Evolutionary conservation across 345 rosid species (phyloP).

Genomic region (Arabidopsis arenosa): DNA sequence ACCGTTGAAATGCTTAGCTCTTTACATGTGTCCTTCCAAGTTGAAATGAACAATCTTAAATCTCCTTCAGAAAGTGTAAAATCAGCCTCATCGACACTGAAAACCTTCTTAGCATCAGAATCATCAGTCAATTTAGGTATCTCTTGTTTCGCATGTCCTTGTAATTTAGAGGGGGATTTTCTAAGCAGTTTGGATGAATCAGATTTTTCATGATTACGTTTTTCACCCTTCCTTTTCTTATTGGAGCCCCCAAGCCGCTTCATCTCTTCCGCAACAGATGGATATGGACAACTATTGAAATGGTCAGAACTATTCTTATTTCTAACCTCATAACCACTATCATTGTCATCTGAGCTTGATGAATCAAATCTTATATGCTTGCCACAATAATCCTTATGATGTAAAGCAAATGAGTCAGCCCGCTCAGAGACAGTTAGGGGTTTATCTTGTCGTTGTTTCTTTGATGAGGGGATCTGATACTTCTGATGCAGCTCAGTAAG

Average conservation of each 20-base stretch:
- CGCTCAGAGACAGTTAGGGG: constrained; percentile 65
- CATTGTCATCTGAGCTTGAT: constrained; percentile 74
- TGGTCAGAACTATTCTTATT: constrained; percentile 50
- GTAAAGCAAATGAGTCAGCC: constrained; percentile 65
- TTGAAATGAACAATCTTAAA: constrained; percentile 66
- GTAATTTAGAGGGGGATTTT: constrained; percentile 49
- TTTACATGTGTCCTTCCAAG: constrained; percentile 84
- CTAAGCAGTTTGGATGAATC: constrained; percentile 40
- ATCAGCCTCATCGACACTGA: constrained; percentile 49
- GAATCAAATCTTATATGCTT: constrained; percentile 69
- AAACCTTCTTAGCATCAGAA: constrained; percentile 41
- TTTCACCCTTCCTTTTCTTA: constrained; percentile 45
- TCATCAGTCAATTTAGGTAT: constrained; percentile 38
- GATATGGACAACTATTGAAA: constrained; percentile 83
- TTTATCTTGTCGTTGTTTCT: constrained; percentile 56
- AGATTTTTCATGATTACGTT: constrained; percentile 46
- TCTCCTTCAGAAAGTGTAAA: constrained; percentile 53
- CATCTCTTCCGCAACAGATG: constrained; percentile 84
- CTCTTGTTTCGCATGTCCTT: constrained; percentile 47
- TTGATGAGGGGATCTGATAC: constrained; percentile 50
- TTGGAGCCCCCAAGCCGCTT: constrained; percentile 69
- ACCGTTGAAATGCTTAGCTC: constrained; percentile 64
- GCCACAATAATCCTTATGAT: constrained; percentile 61
- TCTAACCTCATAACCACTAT: constrained; percentile 48
- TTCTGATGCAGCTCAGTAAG: constrained; percentile 50